Conservation (phyloP, 2,329 filamentous ascomycete genomes). For the Penicillium sp. region DNA sequence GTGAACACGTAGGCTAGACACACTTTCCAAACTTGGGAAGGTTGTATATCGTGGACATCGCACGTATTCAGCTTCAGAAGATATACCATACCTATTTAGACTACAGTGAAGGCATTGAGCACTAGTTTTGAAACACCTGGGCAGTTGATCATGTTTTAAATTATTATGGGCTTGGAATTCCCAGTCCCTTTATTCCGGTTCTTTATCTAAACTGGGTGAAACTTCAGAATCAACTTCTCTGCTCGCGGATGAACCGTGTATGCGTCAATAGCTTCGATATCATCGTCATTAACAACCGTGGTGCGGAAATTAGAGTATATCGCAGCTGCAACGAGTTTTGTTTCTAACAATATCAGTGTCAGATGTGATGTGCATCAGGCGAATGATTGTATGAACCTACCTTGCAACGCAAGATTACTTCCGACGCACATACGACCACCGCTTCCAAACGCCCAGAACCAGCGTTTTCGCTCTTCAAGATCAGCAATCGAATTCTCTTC, state of each 20-base stretch:
- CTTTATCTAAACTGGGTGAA: conserved; percentile 42
- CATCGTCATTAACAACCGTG: conserved; percentile 63
- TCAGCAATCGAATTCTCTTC: conserved; percentile 36
- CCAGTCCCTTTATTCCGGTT: neutral
- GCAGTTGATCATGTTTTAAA: too few relatives aligned
- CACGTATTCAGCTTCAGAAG: too few relatives aligned
- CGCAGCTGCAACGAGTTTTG: conserved; percentile 71
- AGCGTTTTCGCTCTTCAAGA: conserved; percentile 50
- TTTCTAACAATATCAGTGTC: conserved; percentile 55
- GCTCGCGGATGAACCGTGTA: conserved; percentile 65
- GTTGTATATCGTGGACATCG: too few relatives aligned
- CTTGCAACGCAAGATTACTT: conserved; percentile 53
- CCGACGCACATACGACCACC: conserved; percentile 56
- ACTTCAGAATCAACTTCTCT: conserved; percentile 63
- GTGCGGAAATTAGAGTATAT: conserved; percentile 72
- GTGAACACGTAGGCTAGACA: too few relatives aligned
- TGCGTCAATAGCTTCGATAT: conserved; percentile 68
- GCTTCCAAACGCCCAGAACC: conserved; percentile 58
- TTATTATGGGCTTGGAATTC: too few relatives aligned
- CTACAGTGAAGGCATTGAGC: too few relatives aligned
- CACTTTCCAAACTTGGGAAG: too few relatives aligned
- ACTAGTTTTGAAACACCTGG: too few relatives aligned
- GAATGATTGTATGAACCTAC: conserved; percentile 28
- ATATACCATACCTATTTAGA: too few relatives aligned
- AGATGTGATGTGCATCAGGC: neutral